These are phyloP conservation scores for Yarrowia keelungensis DNA, from an alignment of 805 yeast genomes.

Conservation along the genomic window DNA sequence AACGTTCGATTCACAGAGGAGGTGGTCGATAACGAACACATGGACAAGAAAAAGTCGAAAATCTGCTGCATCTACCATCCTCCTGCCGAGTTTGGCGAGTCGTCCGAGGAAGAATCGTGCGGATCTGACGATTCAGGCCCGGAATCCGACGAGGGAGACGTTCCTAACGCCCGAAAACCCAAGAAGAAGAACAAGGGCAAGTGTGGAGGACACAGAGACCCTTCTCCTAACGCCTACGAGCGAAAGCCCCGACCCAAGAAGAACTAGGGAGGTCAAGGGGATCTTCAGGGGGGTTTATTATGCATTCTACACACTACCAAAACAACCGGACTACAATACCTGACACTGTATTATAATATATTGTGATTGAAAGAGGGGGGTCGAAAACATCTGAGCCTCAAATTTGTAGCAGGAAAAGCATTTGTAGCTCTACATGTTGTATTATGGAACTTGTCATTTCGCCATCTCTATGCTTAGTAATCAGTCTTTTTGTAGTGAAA, in stretches of 20 bases:
- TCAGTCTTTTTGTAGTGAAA: too few species aligned
- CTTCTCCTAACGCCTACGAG: conserved; percentile 85
- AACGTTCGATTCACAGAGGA: conserved; percentile 82
- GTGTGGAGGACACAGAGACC: conserved; percentile 49
- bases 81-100: conserved; percentile 52
- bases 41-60: conserved; percentile 88
- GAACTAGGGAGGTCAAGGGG: neutral
- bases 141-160: conserved; percentile 46
- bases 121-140: conserved; percentile 50
- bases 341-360: too few species aligned
- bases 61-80: conserved; percentile 73
- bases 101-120: conserved; percentile 48
- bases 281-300: too few species aligned
- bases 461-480: too few species aligned
- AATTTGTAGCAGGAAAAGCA: too few species aligned
- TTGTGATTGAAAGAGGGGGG: too few species aligned
- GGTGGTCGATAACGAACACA: conserved; percentile 86
- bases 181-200: conserved; percentile 41
- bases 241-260: conserved; percentile 63
- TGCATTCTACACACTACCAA: too few species aligned
- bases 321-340: too few species aligned
- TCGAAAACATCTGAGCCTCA: too few species aligned
- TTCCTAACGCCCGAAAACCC: conserved; percentile 40
- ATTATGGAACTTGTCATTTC: too few species aligned
- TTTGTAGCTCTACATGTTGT: too few species aligned